A percentile compares a stretch with the other conserved stretches of the same genome.
Evolutionary conservation across 2,329 filamentous ascomycete genomes (phyloP).

Genomic region (Acrodontium crateriforme): DNA sequence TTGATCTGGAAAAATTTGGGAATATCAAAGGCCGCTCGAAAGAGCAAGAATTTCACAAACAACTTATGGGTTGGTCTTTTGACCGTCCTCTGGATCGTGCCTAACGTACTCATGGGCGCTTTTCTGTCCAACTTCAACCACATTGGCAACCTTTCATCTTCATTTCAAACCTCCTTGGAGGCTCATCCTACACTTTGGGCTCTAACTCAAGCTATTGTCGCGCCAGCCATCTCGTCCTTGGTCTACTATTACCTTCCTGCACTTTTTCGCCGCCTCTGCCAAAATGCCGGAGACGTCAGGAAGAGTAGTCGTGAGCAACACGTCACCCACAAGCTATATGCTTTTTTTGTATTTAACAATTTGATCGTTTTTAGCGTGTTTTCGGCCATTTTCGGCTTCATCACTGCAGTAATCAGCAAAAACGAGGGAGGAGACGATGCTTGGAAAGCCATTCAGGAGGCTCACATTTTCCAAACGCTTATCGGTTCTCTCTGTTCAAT

Average conservation of each 20-base stretch:
- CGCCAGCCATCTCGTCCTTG: conserved; percentile 74
- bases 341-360: conserved; percentile 97
- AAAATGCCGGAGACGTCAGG: conserved; percentile 72
- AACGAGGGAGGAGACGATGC: conserved; percentile 42
- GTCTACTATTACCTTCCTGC: conserved; percentile 80
- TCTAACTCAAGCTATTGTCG: conserved; percentile 79
- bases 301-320: conserved; percentile 88
- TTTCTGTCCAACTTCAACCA: conserved; percentile 81
- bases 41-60: conserved; percentile 63
- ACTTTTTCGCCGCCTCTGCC: conserved; percentile 77
- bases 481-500: conserved; percentile 67
- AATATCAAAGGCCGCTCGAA: conserved; percentile 52
- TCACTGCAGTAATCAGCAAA: conserved; percentile 48
- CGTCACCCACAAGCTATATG: conserved; percentile 78
- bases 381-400: conserved; percentile 63
- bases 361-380: conserved; percentile 88
- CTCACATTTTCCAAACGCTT: conserved; percentile 48
- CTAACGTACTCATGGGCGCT: conserved; percentile 87
- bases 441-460: conserved; percentile 54
- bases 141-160: conserved; percentile 64
- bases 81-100: conserved; percentile 75
- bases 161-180: conserved; percentile 53
- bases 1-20: conserved; percentile 93
- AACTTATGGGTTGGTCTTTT: conserved; percentile 70
- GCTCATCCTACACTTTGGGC: conserved; percentile 59